These are phyloP conservation scores for Hypoxylon perforatum DNA, from an alignment of 495 filamentous ascomycete species.

Conservation along the genomic window DNA sequence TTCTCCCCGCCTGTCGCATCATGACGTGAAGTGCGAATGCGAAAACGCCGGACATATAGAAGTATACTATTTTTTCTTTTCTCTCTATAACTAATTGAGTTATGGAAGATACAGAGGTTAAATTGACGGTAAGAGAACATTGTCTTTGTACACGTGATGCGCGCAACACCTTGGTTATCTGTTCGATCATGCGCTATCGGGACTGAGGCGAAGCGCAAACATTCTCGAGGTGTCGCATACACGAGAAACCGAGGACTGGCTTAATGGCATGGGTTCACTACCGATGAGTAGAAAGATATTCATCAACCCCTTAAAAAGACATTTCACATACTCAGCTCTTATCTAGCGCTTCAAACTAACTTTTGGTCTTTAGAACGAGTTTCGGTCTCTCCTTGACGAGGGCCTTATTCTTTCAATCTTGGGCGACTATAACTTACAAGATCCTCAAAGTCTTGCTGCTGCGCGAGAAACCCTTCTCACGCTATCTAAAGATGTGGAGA, in stretches of 20 bases:
- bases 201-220: too few species aligned
- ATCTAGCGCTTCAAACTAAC: conserved; percentile 1
- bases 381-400: conserved; percentile 53
- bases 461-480: conserved; percentile 65
- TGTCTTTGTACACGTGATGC: too few species aligned
- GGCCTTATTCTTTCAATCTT: conserved; percentile 72
- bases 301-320: too few species aligned
- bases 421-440: conserved; percentile 69
- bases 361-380: conserved; percentile 35
- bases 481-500: conserved; percentile 68
- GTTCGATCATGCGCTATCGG: too few species aligned
- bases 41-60: not conserved
- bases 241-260: not conserved
- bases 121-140: too few species aligned
- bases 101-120: too few species aligned
- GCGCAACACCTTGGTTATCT: too few species aligned
- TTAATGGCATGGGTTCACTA: too few species aligned
- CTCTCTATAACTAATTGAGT: too few species aligned
- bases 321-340: not conserved
- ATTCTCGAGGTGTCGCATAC: too few species aligned
- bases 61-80: too few species aligned
- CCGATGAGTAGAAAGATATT: too few species aligned
- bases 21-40: not conserved
- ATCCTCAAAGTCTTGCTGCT: conserved; percentile 59
- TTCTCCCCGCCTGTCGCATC: conserved; percentile 12